Base-by-base conservation (phyloP, 1,284 basidiomycete species). In the Xanthoconium separans region DNA sequence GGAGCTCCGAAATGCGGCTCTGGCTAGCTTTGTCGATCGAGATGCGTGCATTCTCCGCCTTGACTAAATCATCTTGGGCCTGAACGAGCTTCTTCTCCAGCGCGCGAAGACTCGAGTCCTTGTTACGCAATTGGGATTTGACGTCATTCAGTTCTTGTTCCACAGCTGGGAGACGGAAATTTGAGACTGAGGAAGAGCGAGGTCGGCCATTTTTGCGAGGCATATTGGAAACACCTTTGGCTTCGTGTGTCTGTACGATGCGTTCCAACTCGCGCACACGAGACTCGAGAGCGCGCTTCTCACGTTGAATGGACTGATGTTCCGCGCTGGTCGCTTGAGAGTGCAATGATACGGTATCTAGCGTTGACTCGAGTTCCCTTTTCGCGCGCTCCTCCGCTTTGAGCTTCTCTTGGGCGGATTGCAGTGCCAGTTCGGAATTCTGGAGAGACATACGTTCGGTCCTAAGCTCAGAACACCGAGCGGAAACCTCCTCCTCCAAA, bases 31-130 rank as follows among this genome's bases (percentile, higher is more conserved):
- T 79, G 60, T 85, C 84, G 22, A 75, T 51, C 2, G 82, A 83
- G 2, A 77, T 72, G 57, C 77, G 80, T 65, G 83, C 84, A 55
- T 90, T 90, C 59, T 84, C 80, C 11, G 74, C 66, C 49, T 75
- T 76, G 22, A 82, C 69, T 12, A 83, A 64, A 37, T 82, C 75
- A 10, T 71, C 68, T 50, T 84, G 81, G 4, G 73, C 70, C 20
- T 73, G 75, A 5, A 75, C 64, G 9, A 83, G 69, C 59, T 82
- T 84, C 53, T 78, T 73, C 39, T 73, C 75, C 6, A 75, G 61
- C 15, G 59, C 59, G 12, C 68, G 64, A 11, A 85, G 67, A 40
- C 77, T 77, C 27, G 65, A 58, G 18, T 81, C 78, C 45, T 75
- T 80, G 56, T 74, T 70, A 2, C 70, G 65, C 8, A 81, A 65